Percentiles rank a stretch among this genome's conserved stretches.
These are phyloP conservation scores for Camptophora hylomeconis DNA, from an alignment of 2,329 filamentous ascomycete genomes.

Conservation along the genomic window DNA sequence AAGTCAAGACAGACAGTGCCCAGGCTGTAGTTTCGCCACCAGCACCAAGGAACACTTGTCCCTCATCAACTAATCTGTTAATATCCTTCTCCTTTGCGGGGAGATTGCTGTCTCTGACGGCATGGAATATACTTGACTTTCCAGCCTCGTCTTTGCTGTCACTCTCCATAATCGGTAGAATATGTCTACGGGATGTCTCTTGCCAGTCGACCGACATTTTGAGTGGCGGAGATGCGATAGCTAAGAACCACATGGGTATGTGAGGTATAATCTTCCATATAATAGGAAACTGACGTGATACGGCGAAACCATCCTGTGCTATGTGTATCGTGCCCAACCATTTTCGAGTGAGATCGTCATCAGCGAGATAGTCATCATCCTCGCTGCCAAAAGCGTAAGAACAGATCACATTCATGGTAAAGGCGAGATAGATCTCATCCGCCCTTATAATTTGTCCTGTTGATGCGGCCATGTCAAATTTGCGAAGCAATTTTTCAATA, in stretches of 20 bases:
- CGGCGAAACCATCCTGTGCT: constrained; percentile 8
- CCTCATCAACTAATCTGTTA: constrained; percentile 21
- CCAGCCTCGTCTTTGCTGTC: constrained; percentile 6
- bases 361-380: constrained; percentile 2
- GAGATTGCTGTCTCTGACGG: constrained; percentile 17
- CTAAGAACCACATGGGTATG: constrained; percentile 1
- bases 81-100: constrained; percentile 20
- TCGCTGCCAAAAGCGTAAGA: constrained; percentile 1
- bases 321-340: constrained; percentile 8
- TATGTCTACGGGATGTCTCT: constrained; percentile 2
- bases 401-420: constrained; percentile 3
- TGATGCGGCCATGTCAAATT: constrained; percentile 2
- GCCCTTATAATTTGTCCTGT: constrained; percentile 1
- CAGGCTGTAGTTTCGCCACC: constrained; percentile 22
- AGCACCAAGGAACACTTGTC: constrained; percentile 20
- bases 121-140: constrained; percentile 19
- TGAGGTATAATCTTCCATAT: background rate
- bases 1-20: constrained; percentile 19
- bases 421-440: constrained; percentile 3
- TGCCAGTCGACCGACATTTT: constrained; percentile 4
- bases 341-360: constrained; percentile 1
- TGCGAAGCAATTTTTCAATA: constrained; percentile 2
- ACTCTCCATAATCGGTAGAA: constrained; percentile 8
- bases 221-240: background rate
- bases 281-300: constrained; percentile 4